phyloP scores from a whole-genome alignment of 306 rosid genomes.

The Neltuma alba region DNA sequence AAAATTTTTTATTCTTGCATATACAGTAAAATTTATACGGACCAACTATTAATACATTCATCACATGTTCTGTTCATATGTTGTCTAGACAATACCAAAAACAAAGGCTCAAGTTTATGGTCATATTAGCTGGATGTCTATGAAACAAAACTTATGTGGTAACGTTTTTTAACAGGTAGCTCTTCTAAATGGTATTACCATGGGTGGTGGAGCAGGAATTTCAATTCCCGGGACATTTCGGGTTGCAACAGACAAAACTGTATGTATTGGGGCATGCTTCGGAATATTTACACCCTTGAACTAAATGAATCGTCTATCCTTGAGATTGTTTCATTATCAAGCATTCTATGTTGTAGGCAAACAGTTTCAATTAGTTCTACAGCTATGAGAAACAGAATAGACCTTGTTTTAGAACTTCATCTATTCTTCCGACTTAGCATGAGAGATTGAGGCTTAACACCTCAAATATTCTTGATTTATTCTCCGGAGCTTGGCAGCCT shows the following conservation, averaged over 20 bases:
- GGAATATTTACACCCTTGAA: neutral
- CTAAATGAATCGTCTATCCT: slow-evolving; percentile 2
- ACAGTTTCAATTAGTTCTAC: neutral
- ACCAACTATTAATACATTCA: slow-evolving; percentile 11
- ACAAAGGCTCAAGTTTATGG: slow-evolving; percentile 24
- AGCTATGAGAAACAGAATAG: neutral
- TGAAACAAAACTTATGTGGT: slow-evolving; percentile 9
- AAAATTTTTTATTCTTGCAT: neutral
- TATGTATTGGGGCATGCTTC: slow-evolving; percentile 42
- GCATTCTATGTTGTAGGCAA: neutral
- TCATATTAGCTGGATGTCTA: neutral
- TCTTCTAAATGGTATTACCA: slow-evolving; percentile 84
- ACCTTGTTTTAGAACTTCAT: neutral
- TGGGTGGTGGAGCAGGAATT: slow-evolving; percentile 98
- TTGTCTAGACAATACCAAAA: neutral
- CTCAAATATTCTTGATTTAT: neutral
- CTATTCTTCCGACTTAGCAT: slow-evolving; percentile 1
- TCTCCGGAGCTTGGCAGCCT: neutral
- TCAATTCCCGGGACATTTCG: slow-evolving; percentile 91
- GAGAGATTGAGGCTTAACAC: neutral
- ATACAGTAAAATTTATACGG: neutral
- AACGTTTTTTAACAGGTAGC: slow-evolving; percentile 64
- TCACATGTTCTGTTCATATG: neutral
- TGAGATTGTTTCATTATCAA: neutral
- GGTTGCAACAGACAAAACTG: slow-evolving; percentile 88